Conservation (phyloP, 192 early-diverging fungal species). For the Backusella parvicylindrica region DNA sequence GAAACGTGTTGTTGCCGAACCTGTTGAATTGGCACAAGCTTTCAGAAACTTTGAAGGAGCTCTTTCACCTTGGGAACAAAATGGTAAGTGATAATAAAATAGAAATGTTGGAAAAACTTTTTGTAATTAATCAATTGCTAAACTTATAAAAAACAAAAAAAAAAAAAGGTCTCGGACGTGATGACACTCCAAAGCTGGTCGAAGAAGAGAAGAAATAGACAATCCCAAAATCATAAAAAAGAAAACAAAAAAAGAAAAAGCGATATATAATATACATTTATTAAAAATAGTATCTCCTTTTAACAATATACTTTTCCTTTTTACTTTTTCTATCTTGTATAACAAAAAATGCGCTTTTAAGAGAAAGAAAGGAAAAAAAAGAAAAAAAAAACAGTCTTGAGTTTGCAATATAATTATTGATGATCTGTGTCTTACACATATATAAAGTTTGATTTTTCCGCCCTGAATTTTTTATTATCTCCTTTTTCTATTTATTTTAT, state of each 20-base stretch:
- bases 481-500: not conserved
- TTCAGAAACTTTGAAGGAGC: slow-evolving; percentile 94
- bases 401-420: too few species aligned
- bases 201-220: slow-evolving; percentile 19
- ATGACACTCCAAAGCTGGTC: slow-evolving; percentile 33
- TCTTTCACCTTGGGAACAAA: slow-evolving; percentile 92
- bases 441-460: not conserved
- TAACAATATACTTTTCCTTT: not conserved
- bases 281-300: not conserved
- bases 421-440: too few species aligned
- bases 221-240: not conserved
- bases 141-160: not conserved
- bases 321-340: not conserved
- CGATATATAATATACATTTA: slow-evolving; percentile 1
- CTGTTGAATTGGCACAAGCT: slow-evolving; percentile 92
- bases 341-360: not conserved
- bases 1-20: slow-evolving; percentile 96
- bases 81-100: slow-evolving; percentile 41
- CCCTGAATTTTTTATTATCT: not conserved
- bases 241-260: slow-evolving; percentile 17
- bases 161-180: slow-evolving; percentile 36
- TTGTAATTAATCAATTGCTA: not conserved
- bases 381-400: not conserved
- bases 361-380: not conserved
- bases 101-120: not conserved